Evolutionary conservation across 2,329 filamentous ascomycete species (phyloP), one percentile per base, ranked within the genome.

Genomic region (Pseudogymnoascus sp.): DNA sequence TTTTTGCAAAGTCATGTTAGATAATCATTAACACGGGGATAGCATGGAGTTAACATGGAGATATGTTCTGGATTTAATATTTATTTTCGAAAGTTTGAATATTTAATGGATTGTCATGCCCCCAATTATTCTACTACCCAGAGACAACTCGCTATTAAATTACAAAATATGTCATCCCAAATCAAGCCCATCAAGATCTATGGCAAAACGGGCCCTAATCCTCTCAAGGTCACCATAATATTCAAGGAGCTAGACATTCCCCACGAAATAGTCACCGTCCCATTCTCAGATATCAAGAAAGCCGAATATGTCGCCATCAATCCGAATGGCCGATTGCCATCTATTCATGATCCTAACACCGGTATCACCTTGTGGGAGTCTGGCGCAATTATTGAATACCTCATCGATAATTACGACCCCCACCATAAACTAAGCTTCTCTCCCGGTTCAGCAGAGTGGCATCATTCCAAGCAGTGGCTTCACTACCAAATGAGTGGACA

Each of bases 381-480:
- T 34, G 31, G 31, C 11, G 77, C 78, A 1, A 77, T 78, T 64
- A 70, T 80, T 64, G 73, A 77, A 60, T 80, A 79, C 61, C 63
- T 79, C 12, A 64, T 74, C 60, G 72, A 75, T 50, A 69, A 68
- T 10, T 78, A 78, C 69, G 76, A 79, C 68, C 74, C 70, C 28
- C 11, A 10, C 8, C 34, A 56, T 25, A 34, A 53, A 14, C 60
- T 62, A 28, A 53, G 37, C 23, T 53, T 62, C 23, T 8, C 60
- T 53, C 34, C 7, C 10, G 60, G 18, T 10, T n/a, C 60, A 25
- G 18, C 34, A 46, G 60, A 62, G 16, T 53, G 28, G 14, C 70
- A 70, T 34, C 66, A 68, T 7, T 63, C 70, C 14, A 70, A 72
- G 46, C 73, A 75, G 67, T 78, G 73, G 69, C 67, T 77, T 16